Conservation (phyloP, 805 yeast species). For the Hanseniaspora lachancei region DNA sequence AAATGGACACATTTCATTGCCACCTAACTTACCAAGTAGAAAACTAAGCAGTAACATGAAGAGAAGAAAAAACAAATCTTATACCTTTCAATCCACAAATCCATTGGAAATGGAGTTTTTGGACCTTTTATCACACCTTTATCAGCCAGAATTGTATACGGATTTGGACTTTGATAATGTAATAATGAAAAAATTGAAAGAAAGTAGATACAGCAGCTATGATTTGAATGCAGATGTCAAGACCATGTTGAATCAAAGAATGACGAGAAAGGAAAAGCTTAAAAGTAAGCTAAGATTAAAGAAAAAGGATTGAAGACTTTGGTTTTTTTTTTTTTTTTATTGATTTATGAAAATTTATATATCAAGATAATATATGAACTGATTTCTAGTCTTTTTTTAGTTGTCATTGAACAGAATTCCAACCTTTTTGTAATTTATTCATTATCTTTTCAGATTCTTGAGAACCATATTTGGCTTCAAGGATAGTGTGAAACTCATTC, state of each 20-base stretch:
- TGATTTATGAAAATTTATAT: slow-evolving; percentile 11
- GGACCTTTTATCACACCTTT: background rate
- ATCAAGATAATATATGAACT: background rate
- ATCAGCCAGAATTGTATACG: slow-evolving; percentile 1
- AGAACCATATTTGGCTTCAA: slow-evolving; percentile 27
- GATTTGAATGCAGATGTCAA: background rate
- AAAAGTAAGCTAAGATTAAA: slow-evolving; percentile 3
- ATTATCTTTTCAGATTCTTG: slow-evolving; percentile 22
- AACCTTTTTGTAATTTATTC: slow-evolving; percentile 30
- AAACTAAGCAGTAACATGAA: background rate
- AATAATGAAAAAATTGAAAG: background rate
- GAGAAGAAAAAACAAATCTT: background rate
- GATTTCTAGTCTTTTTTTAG: too few relatives aligned
- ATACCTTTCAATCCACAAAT: background rate
- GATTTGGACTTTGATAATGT: slow-evolving; percentile 4
- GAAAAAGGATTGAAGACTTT: background rate
- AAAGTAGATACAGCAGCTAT: background rate
- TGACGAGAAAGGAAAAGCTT: background rate
- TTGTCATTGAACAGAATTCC: slow-evolving; percentile 20
- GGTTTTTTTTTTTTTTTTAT: background rate
- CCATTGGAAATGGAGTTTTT: slow-evolving; percentile 10
- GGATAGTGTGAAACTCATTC: slow-evolving; percentile 30
- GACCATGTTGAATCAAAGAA: slow-evolving; percentile 3
- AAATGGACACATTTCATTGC: background rate
- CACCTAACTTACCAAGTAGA: background rate